These are phyloP conservation scores for Agapanthus africanus DNA, from an alignment of 106 monocot genomes.

Conservation along the genomic window DNA sequence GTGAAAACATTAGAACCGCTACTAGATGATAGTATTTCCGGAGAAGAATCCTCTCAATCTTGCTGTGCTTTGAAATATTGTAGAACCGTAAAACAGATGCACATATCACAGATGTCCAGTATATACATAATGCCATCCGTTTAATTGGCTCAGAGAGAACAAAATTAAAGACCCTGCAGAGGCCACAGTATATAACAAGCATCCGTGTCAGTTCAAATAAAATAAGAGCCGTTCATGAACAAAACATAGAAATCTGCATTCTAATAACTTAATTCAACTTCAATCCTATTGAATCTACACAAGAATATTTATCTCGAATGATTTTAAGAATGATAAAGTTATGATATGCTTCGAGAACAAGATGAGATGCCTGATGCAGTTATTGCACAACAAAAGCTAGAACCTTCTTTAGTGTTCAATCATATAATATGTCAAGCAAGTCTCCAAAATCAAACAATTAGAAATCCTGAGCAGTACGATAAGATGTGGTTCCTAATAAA, in stretches of 20 bases:
- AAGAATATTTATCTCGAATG: not conserved
- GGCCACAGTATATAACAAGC: not conserved
- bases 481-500: too few relatives aligned
- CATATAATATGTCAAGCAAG: not conserved
- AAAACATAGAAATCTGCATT: not conserved
- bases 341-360: not conserved
- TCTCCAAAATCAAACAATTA: not conserved
- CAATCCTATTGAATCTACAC: not conserved
- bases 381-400: not conserved
- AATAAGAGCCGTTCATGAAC: not conserved
- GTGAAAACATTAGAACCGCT: conserved; percentile 86
- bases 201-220: not conserved
- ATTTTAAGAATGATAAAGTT: not conserved
- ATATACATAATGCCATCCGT: conserved; percentile 55
- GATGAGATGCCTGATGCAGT: not conserved
- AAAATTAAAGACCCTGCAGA: conserved; percentile 79
- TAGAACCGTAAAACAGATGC: conserved; percentile 79
- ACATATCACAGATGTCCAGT: conserved; percentile 75
- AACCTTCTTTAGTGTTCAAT: not conserved
- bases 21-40: conserved; percentile 97
- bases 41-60: conserved; percentile 92
- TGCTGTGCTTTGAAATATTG: conserved; percentile 82
- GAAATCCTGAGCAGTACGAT: not conserved
- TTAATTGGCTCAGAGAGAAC: conserved; percentile 54
- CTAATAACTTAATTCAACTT: not conserved